A percentile compares a stretch with the other conserved stretches of the same genome.
These are phyloP conservation scores for Euphorbia tirucalli DNA, from an alignment of 345 rosid species.

Conservation along the genomic window DNA sequence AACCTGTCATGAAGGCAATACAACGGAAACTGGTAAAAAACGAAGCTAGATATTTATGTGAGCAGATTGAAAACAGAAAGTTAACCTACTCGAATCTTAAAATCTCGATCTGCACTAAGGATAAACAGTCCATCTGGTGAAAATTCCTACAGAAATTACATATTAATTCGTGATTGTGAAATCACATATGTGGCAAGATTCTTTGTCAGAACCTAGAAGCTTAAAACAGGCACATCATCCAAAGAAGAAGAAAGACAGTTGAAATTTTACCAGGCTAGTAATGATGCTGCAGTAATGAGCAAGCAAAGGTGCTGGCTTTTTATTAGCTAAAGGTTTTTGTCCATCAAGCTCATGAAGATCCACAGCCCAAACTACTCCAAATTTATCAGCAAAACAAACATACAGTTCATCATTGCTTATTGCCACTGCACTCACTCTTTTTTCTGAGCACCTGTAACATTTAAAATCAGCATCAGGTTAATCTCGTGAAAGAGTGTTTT, in stretches of 20 bases:
- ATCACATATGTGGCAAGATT: background rate
- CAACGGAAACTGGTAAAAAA: constrained; percentile 5
- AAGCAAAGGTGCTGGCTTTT: constrained; percentile 66
- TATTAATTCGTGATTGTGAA: background rate
- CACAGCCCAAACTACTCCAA: constrained; percentile 94
- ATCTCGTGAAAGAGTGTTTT: background rate
- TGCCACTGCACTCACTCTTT: constrained; percentile 86
- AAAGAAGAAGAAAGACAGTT: background rate
- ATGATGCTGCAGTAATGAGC: constrained; percentile 97
- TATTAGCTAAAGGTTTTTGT: constrained; percentile 32
- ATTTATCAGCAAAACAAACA: constrained; percentile 90
- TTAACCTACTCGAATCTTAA: constrained; percentile 75
- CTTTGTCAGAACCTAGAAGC: background rate
- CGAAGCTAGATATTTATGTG: constrained; percentile 10
- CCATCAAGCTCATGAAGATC: constrained; percentile 46
- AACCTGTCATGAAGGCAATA: constrained; percentile 47
- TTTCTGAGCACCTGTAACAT: constrained; percentile 64
- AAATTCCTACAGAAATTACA: constrained; percentile 58
- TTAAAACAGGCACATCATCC: background rate
- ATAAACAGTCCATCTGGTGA: constrained; percentile 77
- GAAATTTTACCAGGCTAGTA: constrained; percentile 60
- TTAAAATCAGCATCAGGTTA: constrained; percentile 1
- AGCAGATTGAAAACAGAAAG: constrained; percentile 15
- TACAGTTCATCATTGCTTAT: constrained; percentile 56
- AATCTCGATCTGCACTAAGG: constrained; percentile 85